These are phyloP conservation scores for Penicillium tannophilum DNA, from an alignment of 495 filamentous ascomycete species.

Conservation along the genomic window DNA sequence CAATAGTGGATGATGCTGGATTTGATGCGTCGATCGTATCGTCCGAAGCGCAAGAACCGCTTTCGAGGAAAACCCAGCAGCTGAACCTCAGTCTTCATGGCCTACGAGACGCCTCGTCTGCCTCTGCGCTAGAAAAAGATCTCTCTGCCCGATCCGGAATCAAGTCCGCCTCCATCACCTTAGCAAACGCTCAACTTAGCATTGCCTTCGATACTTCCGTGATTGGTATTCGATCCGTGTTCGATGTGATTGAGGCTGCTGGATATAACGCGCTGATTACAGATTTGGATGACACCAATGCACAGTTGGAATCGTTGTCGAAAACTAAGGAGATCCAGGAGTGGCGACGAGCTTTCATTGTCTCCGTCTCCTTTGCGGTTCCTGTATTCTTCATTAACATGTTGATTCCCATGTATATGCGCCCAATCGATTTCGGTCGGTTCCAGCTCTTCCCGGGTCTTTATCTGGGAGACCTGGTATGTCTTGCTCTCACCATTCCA, in stretches of 20 bases:
- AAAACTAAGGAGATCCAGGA: slow-evolving; percentile 96
- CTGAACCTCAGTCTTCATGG: slow-evolving; percentile 85
- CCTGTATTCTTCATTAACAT: slow-evolving; percentile 94
- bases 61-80: slow-evolving; percentile 42
- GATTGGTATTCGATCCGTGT: slow-evolving; percentile 78
- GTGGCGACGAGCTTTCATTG: slow-evolving; percentile 78
- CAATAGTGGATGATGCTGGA: slow-evolving; percentile 70
- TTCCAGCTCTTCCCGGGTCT: slow-evolving; percentile 68
- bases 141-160: slow-evolving; percentile 70
- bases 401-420: slow-evolving; percentile 80
- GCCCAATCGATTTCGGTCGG: slow-evolving; percentile 70
- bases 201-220: slow-evolving; percentile 70
- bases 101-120: slow-evolving; percentile 66
- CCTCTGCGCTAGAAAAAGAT: slow-evolving; percentile 68
- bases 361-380: slow-evolving; percentile 77
- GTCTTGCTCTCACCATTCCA: slow-evolving; percentile 80
- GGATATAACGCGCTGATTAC: slow-evolving; percentile 89
- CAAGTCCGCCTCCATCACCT: slow-evolving; percentile 67
- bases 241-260: slow-evolving; percentile 75
- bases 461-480: slow-evolving; percentile 84
- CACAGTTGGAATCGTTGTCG: slow-evolving; percentile 90
- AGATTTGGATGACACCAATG: slow-evolving; percentile 93
- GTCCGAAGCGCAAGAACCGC: slow-evolving; percentile 39
- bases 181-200: slow-evolving; percentile 65
- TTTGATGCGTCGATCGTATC: slow-evolving; percentile 81